These are phyloP conservation scores for Pyrrhoderma lamaoense DNA, from an alignment of 1,284 basidiomycete species.

Conservation along the genomic window DNA sequence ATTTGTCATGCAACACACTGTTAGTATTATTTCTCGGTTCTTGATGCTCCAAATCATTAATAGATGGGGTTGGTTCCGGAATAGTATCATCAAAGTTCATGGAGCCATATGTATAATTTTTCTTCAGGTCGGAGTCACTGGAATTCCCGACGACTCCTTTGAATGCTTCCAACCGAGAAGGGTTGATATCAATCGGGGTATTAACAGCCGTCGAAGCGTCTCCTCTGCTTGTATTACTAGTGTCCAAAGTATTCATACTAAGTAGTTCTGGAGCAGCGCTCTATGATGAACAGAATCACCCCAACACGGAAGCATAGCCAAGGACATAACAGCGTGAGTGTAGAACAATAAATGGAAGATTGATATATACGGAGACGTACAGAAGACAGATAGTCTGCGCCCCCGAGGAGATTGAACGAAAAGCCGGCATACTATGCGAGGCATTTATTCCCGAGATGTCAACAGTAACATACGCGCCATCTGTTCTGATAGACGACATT, in stretches of 20 bases:
- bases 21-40: too few relatives aligned
- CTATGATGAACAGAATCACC: background rate
- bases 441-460: background rate
- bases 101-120: background rate
- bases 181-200: slow-evolving; percentile 2
- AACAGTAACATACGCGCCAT: too few relatives aligned
- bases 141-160: background rate
- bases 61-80: background rate
- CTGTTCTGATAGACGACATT: slow-evolving; percentile 9
- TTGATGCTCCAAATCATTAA: background rate
- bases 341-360: too few relatives aligned
- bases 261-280: background rate
- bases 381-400: background rate
- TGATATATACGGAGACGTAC: background rate
- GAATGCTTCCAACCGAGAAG: background rate
- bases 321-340: too few relatives aligned
- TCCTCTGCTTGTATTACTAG: background rate
- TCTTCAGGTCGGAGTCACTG: background rate
- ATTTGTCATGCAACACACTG: too few relatives aligned
- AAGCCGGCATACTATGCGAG: slow-evolving; percentile 10
- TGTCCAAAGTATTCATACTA: background rate
- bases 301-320: background rate
- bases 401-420: background rate
- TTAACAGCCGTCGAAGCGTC: slow-evolving; percentile 9
- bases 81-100: background rate